phyloP scores from a whole-genome alignment of 495 filamentous ascomycete genomes.

The Lepidopterella palustris region DNA sequence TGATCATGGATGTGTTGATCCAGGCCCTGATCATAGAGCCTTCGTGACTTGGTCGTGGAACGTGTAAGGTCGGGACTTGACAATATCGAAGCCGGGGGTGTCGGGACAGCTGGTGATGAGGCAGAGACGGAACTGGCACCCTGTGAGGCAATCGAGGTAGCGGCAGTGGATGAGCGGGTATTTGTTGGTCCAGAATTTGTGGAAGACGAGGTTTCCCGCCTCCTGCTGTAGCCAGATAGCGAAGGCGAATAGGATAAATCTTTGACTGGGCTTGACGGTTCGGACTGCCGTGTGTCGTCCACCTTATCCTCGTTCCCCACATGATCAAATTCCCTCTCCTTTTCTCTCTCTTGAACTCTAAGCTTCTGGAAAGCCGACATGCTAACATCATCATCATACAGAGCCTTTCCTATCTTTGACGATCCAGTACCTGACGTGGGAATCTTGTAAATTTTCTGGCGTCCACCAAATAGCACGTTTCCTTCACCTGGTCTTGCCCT shows the following conservation, averaged over 20 bases:
- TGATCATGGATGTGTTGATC: constrained; percentile 76
- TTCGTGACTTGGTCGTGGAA: constrained; percentile 57
- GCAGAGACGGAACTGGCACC: constrained; percentile 43
- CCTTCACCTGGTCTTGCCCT: constrained; percentile 79
- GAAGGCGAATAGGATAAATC: constrained; percentile 48
- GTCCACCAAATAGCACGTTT: constrained; percentile 90
- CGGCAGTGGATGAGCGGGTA: constrained; percentile 76
- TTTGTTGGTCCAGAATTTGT: constrained; percentile 67
- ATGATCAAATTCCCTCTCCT: constrained; percentile 41
- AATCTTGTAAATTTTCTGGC: constrained; percentile 94
- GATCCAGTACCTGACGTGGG: constrained; percentile 41
- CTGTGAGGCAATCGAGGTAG: constrained; percentile 84
- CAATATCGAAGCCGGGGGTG: constrained; percentile 22
- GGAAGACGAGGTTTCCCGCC: constrained; percentile 81
- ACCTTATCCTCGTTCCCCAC: constrained; percentile 20
- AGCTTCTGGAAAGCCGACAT: constrained; percentile 72
- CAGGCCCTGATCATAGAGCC: constrained; percentile 80
- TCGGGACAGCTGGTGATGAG: constrained; percentile 15
- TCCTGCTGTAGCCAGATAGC: constrained; percentile 56
- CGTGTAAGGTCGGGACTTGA: constrained; percentile 38
- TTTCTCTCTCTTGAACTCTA: constrained; percentile 48
- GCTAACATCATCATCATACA: constrained; percentile 83
- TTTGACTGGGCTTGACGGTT: constrained; percentile 42
- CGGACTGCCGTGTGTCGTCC: constrained; percentile 23
- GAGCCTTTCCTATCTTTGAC: constrained; percentile 51